phyloP scores from a whole-genome alignment of 176 grass and related monocot species.

The Triticum monococcum region DNA sequence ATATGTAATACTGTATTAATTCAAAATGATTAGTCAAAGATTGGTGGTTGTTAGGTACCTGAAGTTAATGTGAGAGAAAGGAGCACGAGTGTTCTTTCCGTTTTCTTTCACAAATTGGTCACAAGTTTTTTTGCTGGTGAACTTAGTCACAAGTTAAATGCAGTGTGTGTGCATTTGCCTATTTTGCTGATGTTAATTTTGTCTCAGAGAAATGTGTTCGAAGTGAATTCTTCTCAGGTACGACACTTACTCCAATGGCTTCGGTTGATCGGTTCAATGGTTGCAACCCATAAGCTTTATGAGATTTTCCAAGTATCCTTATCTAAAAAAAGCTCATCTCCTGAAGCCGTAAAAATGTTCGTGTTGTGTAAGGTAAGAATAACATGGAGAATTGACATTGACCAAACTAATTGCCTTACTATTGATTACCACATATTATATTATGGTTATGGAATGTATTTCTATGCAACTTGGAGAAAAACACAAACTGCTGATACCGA shows the following conservation, averaged over 20 bases:
- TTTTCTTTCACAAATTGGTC: not conserved
- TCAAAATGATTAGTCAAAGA: not conserved
- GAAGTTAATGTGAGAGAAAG: not conserved
- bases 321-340: slow-evolving; percentile 34
- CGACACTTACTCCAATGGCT: too few relatives aligned
- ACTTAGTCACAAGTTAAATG: too few relatives aligned
- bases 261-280: slow-evolving; percentile 21
- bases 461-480: not conserved
- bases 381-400: not conserved
- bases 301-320: slow-evolving; percentile 49
- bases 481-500: not conserved
- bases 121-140: too few relatives aligned
- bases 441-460: not conserved
- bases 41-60: not conserved
- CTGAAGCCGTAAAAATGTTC: slow-evolving; percentile 43
- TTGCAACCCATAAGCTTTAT: slow-evolving; percentile 50
- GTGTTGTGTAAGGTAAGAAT: slow-evolving; percentile 35
- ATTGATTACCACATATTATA: not conserved
- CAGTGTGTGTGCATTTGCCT: not conserved
- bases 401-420: not conserved
- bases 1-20: not conserved
- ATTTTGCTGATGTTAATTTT: not conserved
- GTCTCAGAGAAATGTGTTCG: too few relatives aligned
- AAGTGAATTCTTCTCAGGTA: not conserved
- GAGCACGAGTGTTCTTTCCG: not conserved